These are phyloP conservation scores for Seminavis robusta DNA, from an alignment of 108 stramenopile species.

Conservation along the genomic window DNA sequence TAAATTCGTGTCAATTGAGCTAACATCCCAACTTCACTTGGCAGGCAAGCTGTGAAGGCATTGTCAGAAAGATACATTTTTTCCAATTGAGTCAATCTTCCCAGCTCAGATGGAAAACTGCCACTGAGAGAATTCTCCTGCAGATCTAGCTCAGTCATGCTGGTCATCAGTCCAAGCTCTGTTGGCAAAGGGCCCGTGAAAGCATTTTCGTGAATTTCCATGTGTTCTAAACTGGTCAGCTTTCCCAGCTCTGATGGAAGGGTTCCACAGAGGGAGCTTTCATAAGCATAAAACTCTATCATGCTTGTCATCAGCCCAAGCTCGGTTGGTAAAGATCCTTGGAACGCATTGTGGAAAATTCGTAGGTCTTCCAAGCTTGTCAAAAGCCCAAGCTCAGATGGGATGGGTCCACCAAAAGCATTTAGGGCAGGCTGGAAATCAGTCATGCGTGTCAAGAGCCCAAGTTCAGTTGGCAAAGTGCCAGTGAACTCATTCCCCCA, in stretches of 20 bases:
- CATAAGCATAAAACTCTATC: constrained; percentile 34
- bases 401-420: constrained; percentile 57
- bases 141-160: constrained; percentile 50
- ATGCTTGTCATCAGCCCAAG: constrained; percentile 34
- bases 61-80: constrained; percentile 42
- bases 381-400: constrained; percentile 46
- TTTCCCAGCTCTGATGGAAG: constrained; percentile 46
- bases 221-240: constrained; percentile 24
- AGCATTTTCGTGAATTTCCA: constrained; percentile 60
- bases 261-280: constrained; percentile 44
- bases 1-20: no score
- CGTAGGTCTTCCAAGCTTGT: constrained; percentile 27
- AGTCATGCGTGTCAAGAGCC: constrained; percentile 44
- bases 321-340: constrained; percentile 52
- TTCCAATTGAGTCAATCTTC: constrained; percentile 50
- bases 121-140: constrained; percentile 63
- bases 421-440: constrained; percentile 52
- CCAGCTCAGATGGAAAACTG: constrained; percentile 53
- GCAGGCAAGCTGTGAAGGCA: no score
- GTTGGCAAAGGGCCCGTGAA: constrained; percentile 47
- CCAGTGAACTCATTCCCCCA: constrained; percentile 53
- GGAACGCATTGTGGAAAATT: constrained; percentile 38
- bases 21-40: no score
- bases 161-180: constrained; percentile 45
- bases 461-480: constrained; percentile 49